Base-by-base conservation (phyloP, 345 rosid genomes). In the Trapa bicornis region DNA sequence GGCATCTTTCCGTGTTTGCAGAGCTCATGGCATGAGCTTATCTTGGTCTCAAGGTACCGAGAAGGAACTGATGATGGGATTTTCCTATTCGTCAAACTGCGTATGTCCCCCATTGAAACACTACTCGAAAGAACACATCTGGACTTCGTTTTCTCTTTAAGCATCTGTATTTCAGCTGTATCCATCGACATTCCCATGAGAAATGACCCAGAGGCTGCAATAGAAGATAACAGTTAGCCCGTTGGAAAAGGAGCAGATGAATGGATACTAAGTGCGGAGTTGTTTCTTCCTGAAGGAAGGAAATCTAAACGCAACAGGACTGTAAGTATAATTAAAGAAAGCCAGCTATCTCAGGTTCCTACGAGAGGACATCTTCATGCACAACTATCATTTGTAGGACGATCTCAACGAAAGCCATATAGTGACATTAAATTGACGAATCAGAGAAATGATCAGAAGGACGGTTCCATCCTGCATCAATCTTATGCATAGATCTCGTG, bases 1-100 rank as follows among this genome's bases (percentile, higher is more conserved):
- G 61, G 75, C 29, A 36, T 70, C 69, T 37, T 72, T 50, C 93
- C 92, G 37, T 75, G 84, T 75, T 92, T 92, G 76, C 98, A 92
- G 54, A 75, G 64, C 73, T 92, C 97, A 80, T 89, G 98, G 74
- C 80, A 85, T n/a, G 98, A 89, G 65, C 80, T 79, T 50, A 77
- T 71, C 29, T 80, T 79, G 77, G 83, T 67, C 54, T 80, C 81
- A n/a, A 81, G 91, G 69, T 89, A 92, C 39, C 87, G 88, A 0
- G 97, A 88, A 68, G 67, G 53, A 74, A 77, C 74, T 45, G 48
- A 45, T 22, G 71, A 74, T 64, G 60, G 68, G 66, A 75, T 79
- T 35, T 35, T 58, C 33, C 38, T 32, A 38, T 72, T 68, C 14
- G 67, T 66, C 42, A 73, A 77, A 72, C 67, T 37, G 29, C 68